Evolutionary conservation across 2,329 filamentous ascomycete genomes (phyloP).

Genomic region (Westerdykella sp.): DNA sequence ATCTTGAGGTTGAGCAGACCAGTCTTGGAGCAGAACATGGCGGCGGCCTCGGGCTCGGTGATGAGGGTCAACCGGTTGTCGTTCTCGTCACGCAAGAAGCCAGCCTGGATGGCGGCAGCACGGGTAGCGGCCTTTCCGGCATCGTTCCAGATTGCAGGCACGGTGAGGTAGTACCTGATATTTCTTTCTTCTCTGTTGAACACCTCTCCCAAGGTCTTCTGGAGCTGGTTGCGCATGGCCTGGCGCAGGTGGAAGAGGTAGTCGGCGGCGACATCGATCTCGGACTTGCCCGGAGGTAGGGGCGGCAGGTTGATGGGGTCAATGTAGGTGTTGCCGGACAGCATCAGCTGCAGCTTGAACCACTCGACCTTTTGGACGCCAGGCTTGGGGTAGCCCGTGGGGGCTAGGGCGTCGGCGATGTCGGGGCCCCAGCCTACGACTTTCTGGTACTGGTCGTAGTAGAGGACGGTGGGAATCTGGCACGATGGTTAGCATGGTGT

Average conservation of each 20-base stretch:
- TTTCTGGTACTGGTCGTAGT: constrained; percentile 99
- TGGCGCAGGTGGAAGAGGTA: constrained; percentile 97
- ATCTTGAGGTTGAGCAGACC: constrained; percentile 93
- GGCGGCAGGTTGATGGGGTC: constrained; percentile 98
- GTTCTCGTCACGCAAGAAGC: constrained; percentile 93
- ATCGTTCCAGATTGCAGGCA: constrained; percentile 99
- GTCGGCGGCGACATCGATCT: constrained; percentile 98
- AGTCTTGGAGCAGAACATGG: constrained; percentile 96
- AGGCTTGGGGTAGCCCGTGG: constrained; percentile 94
- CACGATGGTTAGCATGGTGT: neutral
- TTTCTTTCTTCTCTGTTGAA: constrained; percentile 98
- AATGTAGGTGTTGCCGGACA: constrained; percentile 97
- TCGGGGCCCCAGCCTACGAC: constrained; percentile 99
- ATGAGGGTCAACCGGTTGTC: constrained; percentile 93
- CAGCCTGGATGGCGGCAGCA: constrained; percentile 92
- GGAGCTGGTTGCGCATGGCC: constrained; percentile 90
- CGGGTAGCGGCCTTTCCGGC: constrained; percentile 95
- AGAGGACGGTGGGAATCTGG: constrained; percentile 96
- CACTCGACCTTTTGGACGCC: constrained; percentile 99
- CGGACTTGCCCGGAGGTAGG: constrained; percentile 93
- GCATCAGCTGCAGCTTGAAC: constrained; percentile 99
- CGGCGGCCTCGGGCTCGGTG: constrained; percentile 93
- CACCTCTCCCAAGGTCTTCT: constrained; percentile 94
- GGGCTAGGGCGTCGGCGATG: constrained; percentile 92
- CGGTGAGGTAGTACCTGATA: constrained; percentile 94